These are phyloP conservation scores for Musa beccarii DNA, from an alignment of 176 grass and related monocot species.

Conservation along the genomic window DNA sequence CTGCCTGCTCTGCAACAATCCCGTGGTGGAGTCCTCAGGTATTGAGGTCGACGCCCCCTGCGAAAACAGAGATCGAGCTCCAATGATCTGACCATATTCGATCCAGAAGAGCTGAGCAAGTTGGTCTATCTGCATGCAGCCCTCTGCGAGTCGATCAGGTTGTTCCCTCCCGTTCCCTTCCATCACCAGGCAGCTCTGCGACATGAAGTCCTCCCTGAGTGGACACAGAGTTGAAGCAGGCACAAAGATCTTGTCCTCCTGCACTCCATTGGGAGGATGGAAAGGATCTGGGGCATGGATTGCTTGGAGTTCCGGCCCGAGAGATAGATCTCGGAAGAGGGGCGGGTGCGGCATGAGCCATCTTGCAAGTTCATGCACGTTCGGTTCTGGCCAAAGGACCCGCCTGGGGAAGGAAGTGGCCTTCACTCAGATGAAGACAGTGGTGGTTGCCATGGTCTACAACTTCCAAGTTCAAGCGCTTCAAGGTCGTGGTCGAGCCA, in stretches of 20 bases:
- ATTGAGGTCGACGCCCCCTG: neutral
- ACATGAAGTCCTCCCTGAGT: constrained; percentile 1
- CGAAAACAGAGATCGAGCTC: neutral
- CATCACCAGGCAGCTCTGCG: neutral
- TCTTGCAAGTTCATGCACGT: constrained; percentile 13
- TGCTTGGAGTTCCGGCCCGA: constrained; percentile 18
- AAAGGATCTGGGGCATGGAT: constrained; percentile 3
- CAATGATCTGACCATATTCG: neutral
- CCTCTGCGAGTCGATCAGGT: constrained; percentile 4
- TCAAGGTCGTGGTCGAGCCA: no score
- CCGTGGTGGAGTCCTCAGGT: neutral
- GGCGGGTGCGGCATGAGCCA: constrained; percentile 7
- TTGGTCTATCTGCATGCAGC: constrained; percentile 7
- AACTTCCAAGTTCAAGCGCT: no score
- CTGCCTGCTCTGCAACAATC: constrained; percentile 8
- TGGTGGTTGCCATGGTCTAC: no score
- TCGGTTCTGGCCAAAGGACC: constrained; percentile 7
- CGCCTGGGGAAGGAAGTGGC: constrained; percentile 23
- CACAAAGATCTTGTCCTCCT: constrained; percentile 4
- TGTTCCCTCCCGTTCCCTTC: constrained; percentile 5
- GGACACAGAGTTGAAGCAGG: neutral
- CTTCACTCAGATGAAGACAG: no score
- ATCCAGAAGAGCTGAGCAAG: neutral
- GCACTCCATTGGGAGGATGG: constrained; percentile 11
- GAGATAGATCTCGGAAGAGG: constrained; percentile 18